Conservation (phyloP, 2,329 filamentous ascomycete genomes). For the Paraphaeosphaeria minitans region DNA sequence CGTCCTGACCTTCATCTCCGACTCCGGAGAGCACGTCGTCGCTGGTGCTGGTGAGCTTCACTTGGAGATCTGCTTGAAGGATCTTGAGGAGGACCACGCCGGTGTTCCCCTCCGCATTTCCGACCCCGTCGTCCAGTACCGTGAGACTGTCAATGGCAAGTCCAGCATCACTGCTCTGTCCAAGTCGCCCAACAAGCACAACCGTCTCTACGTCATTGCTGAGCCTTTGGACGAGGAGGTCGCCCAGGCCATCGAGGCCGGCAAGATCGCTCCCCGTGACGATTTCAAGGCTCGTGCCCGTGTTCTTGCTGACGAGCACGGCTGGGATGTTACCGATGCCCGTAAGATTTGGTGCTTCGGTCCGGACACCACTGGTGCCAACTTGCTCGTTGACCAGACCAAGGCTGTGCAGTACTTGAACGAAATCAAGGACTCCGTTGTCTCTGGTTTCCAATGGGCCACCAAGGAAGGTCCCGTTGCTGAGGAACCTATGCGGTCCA, state of each 20-base stretch:
- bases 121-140: constrained; percentile 97
- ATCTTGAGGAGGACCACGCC: constrained; percentile 99
- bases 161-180: constrained; percentile 97
- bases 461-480: constrained; percentile 95
- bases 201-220: constrained; percentile 97
- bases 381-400: constrained; percentile 99
- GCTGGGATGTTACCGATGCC: constrained; percentile 99
- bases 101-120: constrained; percentile 97
- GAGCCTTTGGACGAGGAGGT: constrained; percentile 93
- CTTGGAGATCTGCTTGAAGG: constrained; percentile 99
- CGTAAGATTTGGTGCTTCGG: constrained; percentile 99
- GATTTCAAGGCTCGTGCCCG: constrained; percentile 99
- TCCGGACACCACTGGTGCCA: constrained; percentile 95
- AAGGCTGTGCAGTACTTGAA: constrained; percentile 99
- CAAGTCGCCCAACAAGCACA: constrained; percentile 99
- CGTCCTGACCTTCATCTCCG: constrained; percentile 85
- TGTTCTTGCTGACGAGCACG: constrained; percentile 93
- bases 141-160: constrained; percentile 85
- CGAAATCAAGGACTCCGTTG: constrained; percentile 99
- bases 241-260: constrained; percentile 82
- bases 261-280: constrained; percentile 93
- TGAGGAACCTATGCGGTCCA: constrained; percentile 96
- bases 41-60: constrained; percentile 99
- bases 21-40: constrained; percentile 98
- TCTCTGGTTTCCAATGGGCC: constrained; percentile 99